Base-by-base conservation (phyloP, 164 flowering plant species). In the Kalanchoe fedtschenkoi region DNA sequence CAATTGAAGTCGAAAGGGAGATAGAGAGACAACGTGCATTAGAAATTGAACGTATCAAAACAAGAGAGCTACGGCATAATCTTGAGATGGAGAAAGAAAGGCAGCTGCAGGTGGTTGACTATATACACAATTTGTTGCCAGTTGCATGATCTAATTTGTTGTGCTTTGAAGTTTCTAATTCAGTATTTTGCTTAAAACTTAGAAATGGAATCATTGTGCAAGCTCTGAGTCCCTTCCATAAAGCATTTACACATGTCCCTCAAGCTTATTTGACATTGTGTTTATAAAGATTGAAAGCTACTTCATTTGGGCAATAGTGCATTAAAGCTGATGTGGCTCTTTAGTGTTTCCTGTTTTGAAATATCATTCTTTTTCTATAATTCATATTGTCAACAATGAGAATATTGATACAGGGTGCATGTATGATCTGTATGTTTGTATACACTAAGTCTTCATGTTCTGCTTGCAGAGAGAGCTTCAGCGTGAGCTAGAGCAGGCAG, bases 81-180 rank as follows among this genome's bases (percentile, higher is more conserved):
- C 92, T 91, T 70, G 97, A 91, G 26, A 65, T 91, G 79, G 97
- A 91, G 74, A 91, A 79, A 76, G 97, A 91, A 78, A 80, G 80
- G 74, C 91, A 81, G 74, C 69, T 80, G 42, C 97, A 91, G 91
- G 97, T 73, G 80, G 72, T 76, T 2, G 33, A n/a, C n/a, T 34
- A 14, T 24, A 21, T 51, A 51, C 14, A 9, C 28, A 1, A 51
- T 51, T 37, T 37, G 39, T 37, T 37, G 54, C 26, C 56, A 51
- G 16, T 24, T n/a, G 30, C 41, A 34, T 34, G 41, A 34, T 58
- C 14, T 58, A 7, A 51, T 58, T 32, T 30, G 60, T 57, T 15
- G 6, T 30, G 7, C n/a, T 1, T 42, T 42, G 17, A 42, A 13
- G 46, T 42, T 19, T 42, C n/a, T 42, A 13, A 15, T 42, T 15